Base-by-base conservation (phyloP, 1,139 yeast genomes). In the Hyphopichia burtonii region DNA sequence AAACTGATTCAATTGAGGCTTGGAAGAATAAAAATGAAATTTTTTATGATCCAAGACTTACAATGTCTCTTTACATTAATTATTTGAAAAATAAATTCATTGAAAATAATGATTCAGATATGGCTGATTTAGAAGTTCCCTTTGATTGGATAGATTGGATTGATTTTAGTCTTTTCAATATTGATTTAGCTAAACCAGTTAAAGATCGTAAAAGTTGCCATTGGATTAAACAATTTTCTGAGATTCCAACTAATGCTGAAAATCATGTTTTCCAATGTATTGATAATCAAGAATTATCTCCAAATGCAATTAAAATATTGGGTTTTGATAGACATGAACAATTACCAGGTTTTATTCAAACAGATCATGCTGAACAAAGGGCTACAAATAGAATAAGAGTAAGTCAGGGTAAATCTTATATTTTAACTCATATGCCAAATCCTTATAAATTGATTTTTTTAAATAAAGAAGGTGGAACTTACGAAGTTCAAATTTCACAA, bases 31-130 rank as follows among this genome's bases (percentile, higher is more conserved):
- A 48, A 38, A 50, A 56, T 36, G 46, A 49, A 9, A 55, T 68
- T 33, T 55, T 47, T 32, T 68, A 58, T 43, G 77, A 72, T 46
- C 74, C 74, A 10, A 54, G 77, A 41, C 52, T 71, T 42, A 68
- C 78, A 1, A 50, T 64, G 33, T 46, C 75, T 0, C 63, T 67
- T 6, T 71, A 68, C 46, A 37, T 70, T 32, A 55, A 59, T 41
- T 54, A 64, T 42, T 53, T 70, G 15, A 55, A 52, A 36, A 31
- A 46, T 25, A 39, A 48, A 27, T 23, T 47, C 3, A 16, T 18
- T 17, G 14, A 20, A n/a, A 36, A 30, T 44, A 45, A 41, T 40
- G 22, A 28, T 19, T 18, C 25, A 31, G 37, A 39, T 20, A 37
- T 38, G 23, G 38, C 45, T 12, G 50, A 46, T 5, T 39, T 58